These are phyloP conservation scores for Rosa hybrid DNA, from an alignment of 331 rosid species.

Conservation along the genomic window DNA sequence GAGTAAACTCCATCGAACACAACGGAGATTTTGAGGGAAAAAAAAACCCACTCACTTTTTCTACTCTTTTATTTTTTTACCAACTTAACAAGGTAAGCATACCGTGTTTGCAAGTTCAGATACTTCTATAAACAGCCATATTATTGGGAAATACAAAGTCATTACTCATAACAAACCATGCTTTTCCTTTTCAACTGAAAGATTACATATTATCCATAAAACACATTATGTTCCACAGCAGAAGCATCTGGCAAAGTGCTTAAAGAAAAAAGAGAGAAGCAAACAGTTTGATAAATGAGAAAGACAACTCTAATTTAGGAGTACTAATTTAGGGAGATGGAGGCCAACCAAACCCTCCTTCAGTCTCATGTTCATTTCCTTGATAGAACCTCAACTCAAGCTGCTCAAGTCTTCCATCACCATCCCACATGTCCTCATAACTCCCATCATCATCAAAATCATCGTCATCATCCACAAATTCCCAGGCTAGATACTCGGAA, in stretches of 20 bases:
- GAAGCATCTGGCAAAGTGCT: slow-evolving; percentile 33
- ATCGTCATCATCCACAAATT: slow-evolving; percentile 57
- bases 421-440: slow-evolving; percentile 71
- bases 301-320: slow-evolving; percentile 35
- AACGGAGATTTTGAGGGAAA: neutral
- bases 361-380: slow-evolving; percentile 60
- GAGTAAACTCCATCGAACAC: too few species aligned
- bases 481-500: slow-evolving; percentile 71
- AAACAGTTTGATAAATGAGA: slow-evolving; percentile 32
- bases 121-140: neutral
- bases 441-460: slow-evolving; percentile 60
- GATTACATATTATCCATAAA: slow-evolving; percentile 36
- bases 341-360: slow-evolving; percentile 75
- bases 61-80: neutral
- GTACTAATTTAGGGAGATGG: slow-evolving; percentile 56
- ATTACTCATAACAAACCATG: slow-evolving; percentile 31
- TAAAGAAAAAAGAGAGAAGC: slow-evolving; percentile 26
- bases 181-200: slow-evolving; percentile 34
- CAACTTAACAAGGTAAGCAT: neutral
- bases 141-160: slow-evolving; percentile 5
- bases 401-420: slow-evolving; percentile 68
- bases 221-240: slow-evolving; percentile 37
- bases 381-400: slow-evolving; percentile 84
- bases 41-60: neutral
- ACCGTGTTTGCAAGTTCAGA: neutral